Base-by-base conservation (phyloP, 805 yeast species). In the Teunomyces gatunensis region DNA sequence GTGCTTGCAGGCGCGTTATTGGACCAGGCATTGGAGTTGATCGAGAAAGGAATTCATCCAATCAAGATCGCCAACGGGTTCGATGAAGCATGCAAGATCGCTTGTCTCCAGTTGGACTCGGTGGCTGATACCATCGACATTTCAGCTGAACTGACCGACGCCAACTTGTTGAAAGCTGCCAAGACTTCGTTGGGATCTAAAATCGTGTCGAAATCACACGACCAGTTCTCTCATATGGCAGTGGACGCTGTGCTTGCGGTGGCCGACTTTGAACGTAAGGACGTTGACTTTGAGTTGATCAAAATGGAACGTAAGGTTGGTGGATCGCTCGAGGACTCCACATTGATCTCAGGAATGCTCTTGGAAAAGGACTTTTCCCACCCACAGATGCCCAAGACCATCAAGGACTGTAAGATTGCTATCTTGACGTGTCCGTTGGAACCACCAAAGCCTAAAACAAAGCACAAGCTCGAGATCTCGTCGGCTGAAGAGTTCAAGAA, bases 371-470 rank as follows among this genome's bases (percentile, higher is more conserved):
- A 94, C 62, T 92, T 91, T 69, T 89, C 97, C 1, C 99, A 94
- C 68, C 97, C 98, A 3, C 99, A 94, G 71, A 94, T 94, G 99
- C 94, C 96, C 44, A 89, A 89, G 63, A 66, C 68, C 46, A 78
- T 92, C 40, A 63, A 68, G 44, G 86, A 90, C 67, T 96, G 89
- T 54, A 89, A 88, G 65, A 78, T 94, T 51, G 98, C 98, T 42
- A 92, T 94, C 55, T 78, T 94, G 64, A 94, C 99, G 2, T 92
- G 98, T 74, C 98, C 99, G 58, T 94, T 94, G 64, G 99, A 94
- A 75, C 99, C 99, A 35, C 99, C 99, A 60, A 94, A 94, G 73
- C 99, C 99, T 57, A 94, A 94, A 75, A 94, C 99, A 20, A 94
- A 94, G 73, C 99, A 92, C 74, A 92, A 92, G 78, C 78, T 92